phyloP scores from a whole-genome alignment of 2,329 filamentous ascomycete genomes.

The Xylaria digitata region DNA sequence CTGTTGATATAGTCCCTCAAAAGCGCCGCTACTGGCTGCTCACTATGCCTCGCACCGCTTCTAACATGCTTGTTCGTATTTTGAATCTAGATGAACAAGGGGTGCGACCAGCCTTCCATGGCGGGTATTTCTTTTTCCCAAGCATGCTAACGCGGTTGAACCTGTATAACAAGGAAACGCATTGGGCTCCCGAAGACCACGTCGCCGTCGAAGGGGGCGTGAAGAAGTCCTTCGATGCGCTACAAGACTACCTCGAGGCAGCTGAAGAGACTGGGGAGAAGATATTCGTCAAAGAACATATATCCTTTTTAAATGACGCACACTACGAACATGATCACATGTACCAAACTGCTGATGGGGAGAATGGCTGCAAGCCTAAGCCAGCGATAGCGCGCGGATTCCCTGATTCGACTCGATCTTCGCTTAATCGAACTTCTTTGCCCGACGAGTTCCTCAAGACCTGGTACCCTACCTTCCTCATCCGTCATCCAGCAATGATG shows the following conservation, averaged over 20 bases:
- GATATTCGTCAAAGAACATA: conserved; percentile 37
- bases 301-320: conserved; percentile 26
- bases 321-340: conserved; percentile 23
- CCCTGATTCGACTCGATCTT: conserved; percentile 29
- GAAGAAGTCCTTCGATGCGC: conserved; percentile 23
- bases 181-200: conserved; percentile 26
- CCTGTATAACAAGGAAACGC: conserved; percentile 12
- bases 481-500: conserved; percentile 39
- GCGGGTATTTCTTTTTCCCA: conserved; percentile 40
- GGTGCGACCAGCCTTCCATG: conserved; percentile 26
- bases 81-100: conserved; percentile 36
- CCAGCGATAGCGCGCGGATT: conserved; percentile 9
- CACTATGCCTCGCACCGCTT: conserved; percentile 39
- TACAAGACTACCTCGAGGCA: conserved; percentile 35
- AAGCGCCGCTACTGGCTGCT: conserved; percentile 38
- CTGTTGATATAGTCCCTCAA: conserved; percentile 22
- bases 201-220: not conserved
- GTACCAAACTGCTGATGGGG: conserved; percentile 6
- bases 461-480: conserved; percentile 38
- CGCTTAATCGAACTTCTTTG: conserved; percentile 31
- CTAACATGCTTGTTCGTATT: conserved; percentile 38
- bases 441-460: conserved; percentile 39
- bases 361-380: not conserved
- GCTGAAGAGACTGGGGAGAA: conserved; percentile 30
- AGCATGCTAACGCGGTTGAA: conserved; percentile 13